Evolutionary conservation across 2,329 filamentous ascomycete species (phyloP).

Genomic region (Scedosporium aurantiacum): DNA sequence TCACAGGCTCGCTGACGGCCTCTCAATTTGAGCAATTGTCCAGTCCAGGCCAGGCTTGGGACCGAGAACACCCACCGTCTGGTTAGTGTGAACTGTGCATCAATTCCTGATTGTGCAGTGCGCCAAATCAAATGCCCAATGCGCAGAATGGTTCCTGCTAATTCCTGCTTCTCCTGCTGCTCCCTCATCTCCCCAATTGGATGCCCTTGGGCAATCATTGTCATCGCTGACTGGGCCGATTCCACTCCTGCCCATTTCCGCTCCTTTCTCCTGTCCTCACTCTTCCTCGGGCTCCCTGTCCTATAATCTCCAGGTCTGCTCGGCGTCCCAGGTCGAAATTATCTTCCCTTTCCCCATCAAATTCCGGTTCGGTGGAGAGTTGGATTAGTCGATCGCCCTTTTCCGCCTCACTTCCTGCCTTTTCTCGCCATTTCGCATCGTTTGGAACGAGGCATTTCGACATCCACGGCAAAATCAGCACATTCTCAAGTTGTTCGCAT

Average conservation of each 20-base stretch:
- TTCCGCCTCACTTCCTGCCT: not conserved
- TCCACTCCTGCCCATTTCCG: not conserved
- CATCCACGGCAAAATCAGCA: not conserved
- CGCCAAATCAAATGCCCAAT: not conserved
- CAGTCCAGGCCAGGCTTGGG: not conserved
- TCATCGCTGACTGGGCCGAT: not conserved
- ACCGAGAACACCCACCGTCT: not conserved
- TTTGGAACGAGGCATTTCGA: not conserved
- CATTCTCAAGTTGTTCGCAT: not conserved
- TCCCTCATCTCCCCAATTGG: not conserved
- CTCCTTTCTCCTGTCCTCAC: not conserved
- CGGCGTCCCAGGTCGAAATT: not conserved
- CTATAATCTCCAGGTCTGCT: not conserved
- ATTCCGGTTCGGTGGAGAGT: not conserved
- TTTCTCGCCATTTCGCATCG: not conserved
- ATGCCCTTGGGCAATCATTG: not conserved
- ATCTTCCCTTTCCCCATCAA: not conserved
- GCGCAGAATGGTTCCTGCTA: not conserved
- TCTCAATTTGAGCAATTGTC: not conserved
- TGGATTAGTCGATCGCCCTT: not conserved
- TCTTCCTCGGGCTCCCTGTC: not conserved
- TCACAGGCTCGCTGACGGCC: not conserved
- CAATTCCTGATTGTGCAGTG: not conserved
- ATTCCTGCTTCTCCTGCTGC: not conserved
- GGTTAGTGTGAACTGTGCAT: not conserved